phyloP scores from a whole-genome alignment of 306 rosid genomes.

The Lotus japonicus region DNA sequence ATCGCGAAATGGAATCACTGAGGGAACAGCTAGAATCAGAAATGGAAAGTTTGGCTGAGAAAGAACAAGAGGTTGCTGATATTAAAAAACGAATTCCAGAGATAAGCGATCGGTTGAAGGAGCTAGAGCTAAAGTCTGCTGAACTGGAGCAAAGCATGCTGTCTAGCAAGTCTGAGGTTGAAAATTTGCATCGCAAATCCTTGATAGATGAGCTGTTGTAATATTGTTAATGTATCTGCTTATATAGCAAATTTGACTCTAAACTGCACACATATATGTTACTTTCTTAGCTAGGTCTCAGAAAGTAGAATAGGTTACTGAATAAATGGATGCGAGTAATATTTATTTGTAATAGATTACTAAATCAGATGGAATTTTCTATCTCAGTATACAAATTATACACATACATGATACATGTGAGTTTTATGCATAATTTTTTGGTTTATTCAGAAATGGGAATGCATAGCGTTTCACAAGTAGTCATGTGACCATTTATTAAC shows the following conservation, averaged over 20 bases:
- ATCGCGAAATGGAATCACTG: slow-evolving; percentile 34
- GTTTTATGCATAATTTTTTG: too few relatives aligned
- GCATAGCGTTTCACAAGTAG: too few relatives aligned
- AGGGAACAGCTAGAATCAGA: slow-evolving; percentile 51
- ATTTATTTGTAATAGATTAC: too few relatives aligned
- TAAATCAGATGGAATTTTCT: too few relatives aligned
- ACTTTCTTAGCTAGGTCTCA: too few relatives aligned
- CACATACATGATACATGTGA: too few relatives aligned
- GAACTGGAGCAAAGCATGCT: slow-evolving; percentile 32
- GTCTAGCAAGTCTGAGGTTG: slow-evolving; percentile 46
- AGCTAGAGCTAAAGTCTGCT: slow-evolving; percentile 52
- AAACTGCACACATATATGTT: not conserved
- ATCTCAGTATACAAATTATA: too few relatives aligned
- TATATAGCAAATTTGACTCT: not conserved
- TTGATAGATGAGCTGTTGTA: slow-evolving; percentile 47
- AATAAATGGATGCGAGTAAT: not conserved
- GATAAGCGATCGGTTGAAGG: slow-evolving; percentile 47
- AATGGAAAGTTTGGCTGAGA: slow-evolving; percentile 42
- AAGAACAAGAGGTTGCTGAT: slow-evolving; percentile 55
- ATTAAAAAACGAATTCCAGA: slow-evolving; percentile 40
- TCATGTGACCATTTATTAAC: too few relatives aligned
- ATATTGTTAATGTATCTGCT: not conserved
- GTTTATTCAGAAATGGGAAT: too few relatives aligned
- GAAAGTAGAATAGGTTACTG: not conserved
- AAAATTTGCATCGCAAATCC: slow-evolving; percentile 31